Evolutionary conservation across 805 yeast species (phyloP).

Genomic region (Wickerhamomyces bisporus): DNA sequence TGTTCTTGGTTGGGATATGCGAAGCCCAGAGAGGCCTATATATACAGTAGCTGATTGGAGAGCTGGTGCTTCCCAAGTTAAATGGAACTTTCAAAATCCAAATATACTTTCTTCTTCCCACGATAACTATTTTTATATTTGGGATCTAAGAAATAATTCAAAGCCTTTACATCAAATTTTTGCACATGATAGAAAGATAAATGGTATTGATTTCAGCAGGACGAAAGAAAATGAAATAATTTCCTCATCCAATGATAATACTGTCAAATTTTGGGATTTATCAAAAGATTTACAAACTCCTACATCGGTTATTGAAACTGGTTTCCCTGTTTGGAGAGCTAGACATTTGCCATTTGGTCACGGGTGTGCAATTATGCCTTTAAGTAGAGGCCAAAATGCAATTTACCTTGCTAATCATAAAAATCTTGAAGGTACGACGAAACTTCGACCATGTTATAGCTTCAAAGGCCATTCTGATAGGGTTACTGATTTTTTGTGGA

Average conservation of each 20-base stretch:
- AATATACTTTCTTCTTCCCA: conserved; percentile 82
- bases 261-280: conserved; percentile 80
- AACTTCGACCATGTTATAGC: conserved; percentile 47
- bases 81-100: conserved; percentile 80
- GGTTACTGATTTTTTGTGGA: conserved; percentile 85
- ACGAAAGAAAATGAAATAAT: conserved; percentile 55
- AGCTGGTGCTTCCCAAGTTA: conserved; percentile 92
- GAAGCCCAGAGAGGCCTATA: conserved; percentile 71
- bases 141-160: conserved; percentile 88
- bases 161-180: conserved; percentile 59
- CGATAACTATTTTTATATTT: conserved; percentile 69
- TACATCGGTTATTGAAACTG: conserved; percentile 55
- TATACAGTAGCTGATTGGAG: conserved; percentile 88
- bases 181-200: conserved; percentile 84
- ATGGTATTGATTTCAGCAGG: conserved; percentile 81
- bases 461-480: conserved; percentile 83
- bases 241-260: conserved; percentile 81
- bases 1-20: conserved; percentile 85
- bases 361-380: conserved; percentile 86
- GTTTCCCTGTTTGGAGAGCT: conserved; percentile 86
- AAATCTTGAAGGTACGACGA: conserved; percentile 26
- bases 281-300: conserved; percentile 40
- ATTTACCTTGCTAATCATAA: conserved; percentile 30
- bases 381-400: conserved; percentile 71
- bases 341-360: conserved; percentile 85